Evolutionary conservation across 257 asterid species (phyloP).

Genomic region (Datura wrightii): DNA sequence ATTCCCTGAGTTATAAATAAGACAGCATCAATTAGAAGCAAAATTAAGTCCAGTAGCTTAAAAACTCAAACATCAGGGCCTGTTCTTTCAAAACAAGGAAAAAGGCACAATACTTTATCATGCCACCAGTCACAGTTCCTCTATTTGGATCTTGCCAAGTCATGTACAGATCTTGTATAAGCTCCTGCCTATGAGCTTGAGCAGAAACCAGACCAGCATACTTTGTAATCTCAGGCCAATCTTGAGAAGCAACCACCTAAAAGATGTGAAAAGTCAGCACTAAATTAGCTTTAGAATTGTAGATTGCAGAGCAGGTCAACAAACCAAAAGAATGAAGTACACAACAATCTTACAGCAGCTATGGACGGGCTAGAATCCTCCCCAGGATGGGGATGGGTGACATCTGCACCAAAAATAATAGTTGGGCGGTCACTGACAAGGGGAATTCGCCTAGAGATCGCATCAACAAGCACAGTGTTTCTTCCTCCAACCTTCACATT

Average conservation of each 20-base stretch:
- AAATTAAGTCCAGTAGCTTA: neutral
- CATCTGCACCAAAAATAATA: constrained; percentile 97
- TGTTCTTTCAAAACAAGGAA: neutral
- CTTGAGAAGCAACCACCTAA: constrained; percentile 99
- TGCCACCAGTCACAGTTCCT: constrained; percentile 91
- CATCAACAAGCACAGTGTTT: constrained; percentile 91
- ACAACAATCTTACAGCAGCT: constrained; percentile 73
- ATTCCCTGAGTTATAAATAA: constrained; percentile 56
- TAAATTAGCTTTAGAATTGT: neutral
- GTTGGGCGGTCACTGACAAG: constrained; percentile 95
- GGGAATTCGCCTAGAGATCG: constrained; percentile 83
- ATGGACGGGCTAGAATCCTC: constrained; percentile 99
- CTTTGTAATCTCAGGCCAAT: constrained; percentile 96
- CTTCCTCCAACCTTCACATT: constrained; percentile 98
- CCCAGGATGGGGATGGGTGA: constrained; percentile 98
- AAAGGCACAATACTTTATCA: constrained; percentile 72
- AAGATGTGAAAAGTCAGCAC: constrained; percentile 32
- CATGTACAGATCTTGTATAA: constrained; percentile 83
- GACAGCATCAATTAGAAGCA: neutral
- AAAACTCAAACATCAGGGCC: neutral
- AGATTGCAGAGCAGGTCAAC: neutral
- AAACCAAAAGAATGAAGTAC: neutral
- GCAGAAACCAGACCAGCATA: constrained; percentile 98
- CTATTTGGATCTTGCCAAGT: constrained; percentile 84
- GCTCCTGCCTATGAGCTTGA: constrained; percentile 96